Conservation (phyloP, 75 land plant genomes). For the Pinus taeda region DNA sequence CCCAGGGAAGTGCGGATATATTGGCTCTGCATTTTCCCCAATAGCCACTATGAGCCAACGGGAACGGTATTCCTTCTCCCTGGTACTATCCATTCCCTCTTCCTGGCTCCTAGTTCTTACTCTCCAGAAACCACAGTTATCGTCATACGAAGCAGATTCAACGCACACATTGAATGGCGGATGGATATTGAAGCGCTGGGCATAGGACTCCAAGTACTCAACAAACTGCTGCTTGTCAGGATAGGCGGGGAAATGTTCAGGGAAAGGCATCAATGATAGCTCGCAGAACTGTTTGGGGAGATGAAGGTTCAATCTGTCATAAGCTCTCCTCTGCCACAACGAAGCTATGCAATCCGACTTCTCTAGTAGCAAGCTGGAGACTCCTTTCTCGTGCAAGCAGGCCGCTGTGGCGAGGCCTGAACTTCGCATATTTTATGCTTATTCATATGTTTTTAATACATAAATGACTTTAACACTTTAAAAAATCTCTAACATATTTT, state of each 20-base stretch:
- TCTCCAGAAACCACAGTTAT: constrained; percentile 15
- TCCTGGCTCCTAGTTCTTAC: constrained; percentile 1
- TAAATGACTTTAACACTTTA: no score
- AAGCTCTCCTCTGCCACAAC: constrained; percentile 62
- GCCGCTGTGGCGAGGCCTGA: constrained; percentile 56
- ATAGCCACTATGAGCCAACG: constrained; percentile 61
- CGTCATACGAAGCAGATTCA: constrained; percentile 21
- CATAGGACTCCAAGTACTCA: constrained; percentile 38
- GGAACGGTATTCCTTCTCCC: constrained; percentile 11
- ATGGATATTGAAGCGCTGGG: constrained; percentile 15
- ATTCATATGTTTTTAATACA: no score
- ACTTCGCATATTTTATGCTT: no score
- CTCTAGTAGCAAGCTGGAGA: constrained; percentile 55
- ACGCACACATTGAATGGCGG: constrained; percentile 38
- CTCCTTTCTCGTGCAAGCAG: constrained; percentile 36
- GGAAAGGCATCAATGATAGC: constrained; percentile 58
- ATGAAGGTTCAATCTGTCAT: constrained; percentile 77
- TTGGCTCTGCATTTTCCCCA: constrained; percentile 61
- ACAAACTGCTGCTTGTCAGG: constrained; percentile 48
- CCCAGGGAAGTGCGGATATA: constrained; percentile 31
- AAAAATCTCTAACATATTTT: no score
- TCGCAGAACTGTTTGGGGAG: constrained; percentile 75
- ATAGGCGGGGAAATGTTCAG: constrained; percentile 58
- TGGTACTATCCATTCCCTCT: not conserved
- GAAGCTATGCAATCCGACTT: constrained; percentile 70